Evolutionary conservation across 129 eudicot genomes (phyloP).

Genomic region (Heracleum sosnowskyi): DNA sequence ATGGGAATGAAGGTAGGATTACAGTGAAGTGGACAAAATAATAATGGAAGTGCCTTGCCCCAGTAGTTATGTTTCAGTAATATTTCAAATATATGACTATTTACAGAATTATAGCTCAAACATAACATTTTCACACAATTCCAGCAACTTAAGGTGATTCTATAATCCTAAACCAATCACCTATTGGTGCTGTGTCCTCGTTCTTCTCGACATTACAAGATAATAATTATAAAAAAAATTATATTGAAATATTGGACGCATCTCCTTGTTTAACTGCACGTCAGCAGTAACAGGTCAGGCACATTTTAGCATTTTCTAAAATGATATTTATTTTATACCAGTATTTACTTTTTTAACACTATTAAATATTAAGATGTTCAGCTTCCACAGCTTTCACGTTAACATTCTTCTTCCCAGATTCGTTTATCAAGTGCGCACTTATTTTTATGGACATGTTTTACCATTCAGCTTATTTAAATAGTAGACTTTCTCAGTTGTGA

Average conservation of each 20-base stretch:
- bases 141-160: not conserved
- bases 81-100: not conserved
- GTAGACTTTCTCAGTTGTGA: not conserved
- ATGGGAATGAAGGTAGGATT: constrained; percentile 3
- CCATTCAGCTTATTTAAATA: not conserved
- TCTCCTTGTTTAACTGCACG: not conserved
- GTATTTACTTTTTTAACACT: not conserved
- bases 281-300: not conserved
- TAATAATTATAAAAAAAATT: no score
- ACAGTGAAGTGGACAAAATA: not conserved
- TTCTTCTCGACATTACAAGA: not conserved
- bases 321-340: not conserved
- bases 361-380: not conserved
- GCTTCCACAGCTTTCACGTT: not conserved
- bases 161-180: not conserved
- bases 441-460: not conserved
- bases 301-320: not conserved
- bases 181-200: not conserved
- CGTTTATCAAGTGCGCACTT: not conserved
- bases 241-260: not conserved
- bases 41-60: not conserved
- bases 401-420: not conserved
- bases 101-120: not conserved
- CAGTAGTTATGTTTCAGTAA: not conserved
- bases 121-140: not conserved